phyloP scores from a whole-genome alignment of 164 flowering plant genomes.

The Berberis vulgaris region DNA sequence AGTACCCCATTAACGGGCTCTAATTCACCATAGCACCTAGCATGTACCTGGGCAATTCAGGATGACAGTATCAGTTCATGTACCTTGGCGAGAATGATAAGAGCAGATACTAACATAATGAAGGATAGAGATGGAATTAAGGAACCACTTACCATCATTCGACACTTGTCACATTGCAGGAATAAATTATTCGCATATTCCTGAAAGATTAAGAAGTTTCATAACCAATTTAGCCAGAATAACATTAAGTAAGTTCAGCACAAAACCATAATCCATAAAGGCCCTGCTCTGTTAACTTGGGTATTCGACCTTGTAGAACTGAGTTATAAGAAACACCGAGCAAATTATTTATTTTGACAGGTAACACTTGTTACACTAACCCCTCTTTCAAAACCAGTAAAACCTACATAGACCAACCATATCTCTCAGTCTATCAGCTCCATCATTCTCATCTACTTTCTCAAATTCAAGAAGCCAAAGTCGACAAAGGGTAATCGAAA shows the following conservation, averaged over 20 bases:
- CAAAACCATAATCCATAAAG: not conserved
- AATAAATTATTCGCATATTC: constrained; percentile 90
- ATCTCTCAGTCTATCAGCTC: no score
- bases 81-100: not conserved
- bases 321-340: no score
- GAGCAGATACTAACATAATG: not conserved
- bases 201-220: constrained; percentile 24
- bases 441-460: no score
- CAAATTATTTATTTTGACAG: no score
- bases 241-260: not conserved
- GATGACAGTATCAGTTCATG: no score
- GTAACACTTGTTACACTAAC: no score
- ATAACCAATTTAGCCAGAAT: not conserved
- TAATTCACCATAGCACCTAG: constrained; percentile 89
- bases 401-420: no score
- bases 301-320: no score
- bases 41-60: constrained; percentile 65
- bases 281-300: no score
- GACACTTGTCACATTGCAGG: constrained; percentile 95
- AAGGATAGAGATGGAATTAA: constrained; percentile 3
- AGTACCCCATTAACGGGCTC: constrained; percentile 74
- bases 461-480: no score
- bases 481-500: no score
- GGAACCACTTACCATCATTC: constrained; percentile 73
- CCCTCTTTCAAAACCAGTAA: no score